phyloP scores from a whole-genome alignment of 2,329 filamentous ascomycete genomes.

The Dactylellina haptotyla region DNA sequence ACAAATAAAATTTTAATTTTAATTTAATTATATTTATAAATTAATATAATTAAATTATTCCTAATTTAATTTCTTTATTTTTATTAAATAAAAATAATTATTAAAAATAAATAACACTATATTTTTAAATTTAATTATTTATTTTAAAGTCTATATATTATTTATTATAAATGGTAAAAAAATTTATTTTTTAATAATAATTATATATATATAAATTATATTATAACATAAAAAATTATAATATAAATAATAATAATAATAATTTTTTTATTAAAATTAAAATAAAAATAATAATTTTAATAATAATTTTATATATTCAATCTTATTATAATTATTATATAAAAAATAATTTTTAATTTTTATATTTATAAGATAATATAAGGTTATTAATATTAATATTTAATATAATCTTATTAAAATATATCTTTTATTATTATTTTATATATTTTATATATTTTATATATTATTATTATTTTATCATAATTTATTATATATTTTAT shows the following conservation, averaged over 20 bases:
- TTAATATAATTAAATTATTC: background rate
- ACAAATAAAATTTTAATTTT: background rate
- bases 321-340: background rate
- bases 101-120: too few relatives aligned
- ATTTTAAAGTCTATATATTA: background rate
- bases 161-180: background rate
- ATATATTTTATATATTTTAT: background rate
- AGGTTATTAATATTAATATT: background rate
- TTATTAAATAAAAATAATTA: background rate
- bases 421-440: too few relatives aligned
- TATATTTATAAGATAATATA: background rate
- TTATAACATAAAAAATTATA: background rate
- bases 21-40: background rate
- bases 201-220: constrained; percentile 2
- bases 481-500: too few relatives aligned
- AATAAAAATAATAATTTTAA: background rate
- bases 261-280: background rate
- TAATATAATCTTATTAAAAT: too few relatives aligned
- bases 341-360: background rate
- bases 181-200: background rate
- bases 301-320: background rate
- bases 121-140: too few relatives aligned
- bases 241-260: background rate
- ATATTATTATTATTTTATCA: background rate
- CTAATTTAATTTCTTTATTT: background rate